Evolutionary conservation across 495 filamentous ascomycete genomes (phyloP).

Genomic region (Annulohypoxylon bovei): DNA sequence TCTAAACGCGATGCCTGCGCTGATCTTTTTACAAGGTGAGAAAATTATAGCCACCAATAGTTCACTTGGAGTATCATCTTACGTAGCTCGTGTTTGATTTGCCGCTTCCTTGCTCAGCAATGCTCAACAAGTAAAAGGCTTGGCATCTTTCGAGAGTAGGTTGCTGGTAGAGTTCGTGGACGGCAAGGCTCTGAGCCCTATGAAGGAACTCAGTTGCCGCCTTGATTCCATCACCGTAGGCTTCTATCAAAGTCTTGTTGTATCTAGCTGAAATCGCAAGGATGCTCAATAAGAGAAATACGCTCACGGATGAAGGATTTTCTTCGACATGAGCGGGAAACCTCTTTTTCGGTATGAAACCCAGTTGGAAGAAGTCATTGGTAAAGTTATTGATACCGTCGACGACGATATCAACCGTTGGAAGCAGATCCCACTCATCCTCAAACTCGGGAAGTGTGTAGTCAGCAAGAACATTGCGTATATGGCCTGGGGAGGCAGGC

Average conservation of each 20-base stretch:
- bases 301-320: slow-evolving; percentile 54
- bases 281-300: slow-evolving; percentile 59
- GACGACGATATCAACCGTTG: slow-evolving; percentile 52
- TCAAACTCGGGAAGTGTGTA: slow-evolving; percentile 39
- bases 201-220: slow-evolving; percentile 61
- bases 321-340: slow-evolving; percentile 55
- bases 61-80: slow-evolving; percentile 23
- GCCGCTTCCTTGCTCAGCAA: slow-evolving; percentile 62
- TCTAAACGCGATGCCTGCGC: slow-evolving; percentile 61
- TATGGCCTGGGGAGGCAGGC: slow-evolving; percentile 41
- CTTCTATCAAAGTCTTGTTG: slow-evolving; percentile 55
- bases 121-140: slow-evolving; percentile 62
- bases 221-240: slow-evolving; percentile 55
- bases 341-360: slow-evolving; percentile 62
- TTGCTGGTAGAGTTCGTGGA: slow-evolving; percentile 58
- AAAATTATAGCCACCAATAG: background rate
- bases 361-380: slow-evolving; percentile 59
- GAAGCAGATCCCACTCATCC: slow-evolving; percentile 59
- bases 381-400: slow-evolving; percentile 59
- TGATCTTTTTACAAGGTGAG: slow-evolving; percentile 53
- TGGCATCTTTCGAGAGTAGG: slow-evolving; percentile 62
- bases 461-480: slow-evolving; percentile 34
- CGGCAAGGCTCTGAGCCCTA: slow-evolving; percentile 54
- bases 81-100: slow-evolving; percentile 59
- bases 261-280: slow-evolving; percentile 60